Evolutionary conservation across 495 filamentous ascomycete genomes (phyloP), one percentile per base, ranked within the genome.

Genomic region (Penicillium angulare): DNA sequence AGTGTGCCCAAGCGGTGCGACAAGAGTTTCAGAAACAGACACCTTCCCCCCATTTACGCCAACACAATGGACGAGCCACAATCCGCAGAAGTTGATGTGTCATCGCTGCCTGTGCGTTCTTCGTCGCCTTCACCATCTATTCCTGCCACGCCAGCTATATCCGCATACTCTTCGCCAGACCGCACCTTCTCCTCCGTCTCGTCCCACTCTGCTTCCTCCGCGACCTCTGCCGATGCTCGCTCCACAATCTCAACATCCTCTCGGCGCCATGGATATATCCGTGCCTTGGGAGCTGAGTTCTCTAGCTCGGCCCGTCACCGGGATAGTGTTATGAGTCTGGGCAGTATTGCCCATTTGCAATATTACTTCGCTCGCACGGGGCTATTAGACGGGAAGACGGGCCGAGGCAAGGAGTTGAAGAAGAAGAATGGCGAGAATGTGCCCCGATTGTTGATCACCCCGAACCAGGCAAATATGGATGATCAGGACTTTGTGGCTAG

Each of bases 301-400:
- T 87, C 93, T 9, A 86, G 86, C 23, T 97, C 93, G 27, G 93
- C 93, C 43, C 83, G 82, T 55, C 87, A 89, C 36, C 77, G 93
- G 50, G 91, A 97, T 54, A 96, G 90, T 59, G 93, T 98, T 47
- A 84, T 97, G 79, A 96, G 88, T 63, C 71, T 98, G 53, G 93
- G 93, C 20, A 96, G 91, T 63, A 98, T 98, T 59, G 90, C 92
- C 39, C 93, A 98, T 72, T 72, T 98, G 57, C 93, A 98, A 61
- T 96, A 98, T 67, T 98, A 97, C 66, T 98, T 98, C 66, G 92
- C 93, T 31, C 79, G 95, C 43, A 98, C 93, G 3, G 93, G 93
- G 3, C 67, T 98, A 43, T 67, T 98, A 40, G 93, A 98, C 60
- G 91, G 92, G 29, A 97, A 96, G 65, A 92, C 91, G 15, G 93